These are phyloP conservation scores for Inga laurina DNA, from an alignment of 306 rosid species.

Conservation along the genomic window DNA sequence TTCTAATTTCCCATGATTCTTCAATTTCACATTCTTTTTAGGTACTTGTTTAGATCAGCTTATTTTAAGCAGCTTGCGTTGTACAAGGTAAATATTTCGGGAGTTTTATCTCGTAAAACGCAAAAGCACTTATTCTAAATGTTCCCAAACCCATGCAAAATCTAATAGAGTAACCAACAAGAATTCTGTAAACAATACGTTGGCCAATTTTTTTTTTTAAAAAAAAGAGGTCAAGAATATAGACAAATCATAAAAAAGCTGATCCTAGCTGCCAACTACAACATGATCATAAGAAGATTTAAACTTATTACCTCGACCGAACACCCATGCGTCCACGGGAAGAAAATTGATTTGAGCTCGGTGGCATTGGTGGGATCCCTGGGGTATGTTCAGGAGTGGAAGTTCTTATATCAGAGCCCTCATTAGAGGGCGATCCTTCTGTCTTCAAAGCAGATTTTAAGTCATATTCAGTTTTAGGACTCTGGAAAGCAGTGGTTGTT, in stretches of 20 bases:
- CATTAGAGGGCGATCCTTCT: constrained; percentile 50
- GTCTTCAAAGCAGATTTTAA: constrained; percentile 65
- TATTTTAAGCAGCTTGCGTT: too few species aligned
- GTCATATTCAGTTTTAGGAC: constrained; percentile 65
- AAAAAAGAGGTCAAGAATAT: neutral
- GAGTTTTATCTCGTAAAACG: too few species aligned
- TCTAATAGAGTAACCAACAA: neutral
- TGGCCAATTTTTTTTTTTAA: neutral
- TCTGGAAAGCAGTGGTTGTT: constrained; percentile 63
- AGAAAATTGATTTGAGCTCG: constrained; percentile 71
- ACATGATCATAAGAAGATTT: constrained; percentile 1
- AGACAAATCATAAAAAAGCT: neutral
- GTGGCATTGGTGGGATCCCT: constrained; percentile 88
- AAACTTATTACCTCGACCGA: constrained; percentile 68
- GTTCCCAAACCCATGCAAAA: neutral
- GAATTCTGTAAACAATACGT: neutral
- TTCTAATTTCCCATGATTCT: constrained; percentile 1
- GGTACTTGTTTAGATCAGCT: too few species aligned
- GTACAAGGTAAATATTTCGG: too few species aligned
- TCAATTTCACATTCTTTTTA: neutral
- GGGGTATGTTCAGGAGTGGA: constrained; percentile 47
- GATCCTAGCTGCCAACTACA: neutral
- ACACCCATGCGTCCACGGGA: constrained; percentile 75
- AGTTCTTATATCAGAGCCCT: constrained; percentile 40
- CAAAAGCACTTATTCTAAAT: too few species aligned